Evolutionary conservation across 768 basidiomycete genomes (phyloP), one percentile per base, ranked within the genome.

Genomic region (Mycena rosella): DNA sequence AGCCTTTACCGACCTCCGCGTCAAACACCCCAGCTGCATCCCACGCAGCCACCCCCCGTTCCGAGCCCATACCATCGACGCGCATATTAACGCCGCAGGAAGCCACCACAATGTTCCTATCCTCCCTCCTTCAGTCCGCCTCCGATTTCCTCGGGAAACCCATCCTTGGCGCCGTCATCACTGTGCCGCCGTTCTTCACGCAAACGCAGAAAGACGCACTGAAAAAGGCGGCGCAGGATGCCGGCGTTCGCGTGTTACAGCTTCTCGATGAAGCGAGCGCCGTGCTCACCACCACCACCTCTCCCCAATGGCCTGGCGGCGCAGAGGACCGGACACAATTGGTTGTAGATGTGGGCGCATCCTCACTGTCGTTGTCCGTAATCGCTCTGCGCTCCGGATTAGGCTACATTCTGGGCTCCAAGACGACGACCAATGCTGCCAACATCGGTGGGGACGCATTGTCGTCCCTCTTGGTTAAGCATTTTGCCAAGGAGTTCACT

Each of bases 401-500:
- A 65, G 86, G 87, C 7, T 86, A 90, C 74, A 78, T 88, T 59
- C 80, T 96, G 30, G 87, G 87, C 5, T 83, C 87, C 0, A 67
- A 29, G 29, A 67, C 60, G 11, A 47, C 51, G 2, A 81, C 85
- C 9, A 79, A 82, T n/a, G 79, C 80, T 36, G 77, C 84, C 38
- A 72, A 76, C 29, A 77, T 91, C 49, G 89, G 91, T 7, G 93
- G 91, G 0, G 87, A 92, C 70, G 85, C 87, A 65, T 89, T 96
- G 74, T 94, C 96, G 80, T 87, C 89, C 66, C 88, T 90, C 75
- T 86, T 98, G 45, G 89, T 98, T 81, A 91, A 92, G 67, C 94
- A 93, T 84, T 98, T 99, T 78, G 90, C 93, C 59, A 90, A 95
- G 76, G 97, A 99, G 70, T 99, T 99, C 79, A 94, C 93, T 55